Evolutionary conservation across 164 flowering plant species (phyloP).

Genomic region (Houttuynia cordata): DNA sequence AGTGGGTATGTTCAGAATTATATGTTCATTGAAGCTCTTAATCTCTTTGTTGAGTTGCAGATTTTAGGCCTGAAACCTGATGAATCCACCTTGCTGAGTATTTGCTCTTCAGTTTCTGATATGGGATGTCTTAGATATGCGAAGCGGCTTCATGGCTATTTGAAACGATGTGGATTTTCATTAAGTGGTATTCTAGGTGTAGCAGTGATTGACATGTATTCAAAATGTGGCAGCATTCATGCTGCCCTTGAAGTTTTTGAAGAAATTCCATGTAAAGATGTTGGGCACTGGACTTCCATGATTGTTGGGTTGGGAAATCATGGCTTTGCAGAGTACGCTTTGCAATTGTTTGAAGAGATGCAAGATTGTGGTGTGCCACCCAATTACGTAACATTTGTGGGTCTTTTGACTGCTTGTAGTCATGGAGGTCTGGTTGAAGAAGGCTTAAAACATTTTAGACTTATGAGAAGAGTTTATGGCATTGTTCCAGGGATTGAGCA

Average conservation of each 20-base stretch:
- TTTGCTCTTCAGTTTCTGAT: conserved; percentile 9
- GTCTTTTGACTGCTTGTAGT: conserved; percentile 18
- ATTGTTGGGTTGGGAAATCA: conserved; percentile 15
- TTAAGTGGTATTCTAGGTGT: conserved; percentile 14
- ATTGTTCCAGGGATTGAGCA: conserved; percentile 11
- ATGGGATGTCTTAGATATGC: conserved; percentile 11
- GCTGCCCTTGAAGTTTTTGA: conserved; percentile 10
- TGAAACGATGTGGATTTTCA: conserved; percentile 1
- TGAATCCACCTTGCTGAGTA: conserved; percentile 8
- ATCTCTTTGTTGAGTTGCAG: conserved; percentile 11
- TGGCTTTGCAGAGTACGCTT: conserved; percentile 11
- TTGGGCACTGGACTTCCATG: conserved; percentile 18
- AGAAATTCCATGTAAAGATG: conserved; percentile 6
- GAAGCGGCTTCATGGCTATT: conserved; percentile 12
- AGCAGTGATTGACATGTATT: conserved; percentile 19
- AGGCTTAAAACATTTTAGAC: conserved; percentile 11
- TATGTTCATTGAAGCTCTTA: conserved; percentile 9
- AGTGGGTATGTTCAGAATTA: conserved; percentile 10
- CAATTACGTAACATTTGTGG: conserved; percentile 11
- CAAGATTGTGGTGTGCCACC: conserved; percentile 3
- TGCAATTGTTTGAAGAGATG: conserved; percentile 15
- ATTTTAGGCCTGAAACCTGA: conserved; percentile 9
- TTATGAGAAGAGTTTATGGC: conserved; percentile 9
- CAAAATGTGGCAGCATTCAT: conserved; percentile 15
- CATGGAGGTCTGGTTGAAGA: conserved; percentile 19